Evolutionary conservation across 495 filamentous ascomycete genomes (phyloP), one percentile per base, ranked within the genome.

Genomic region (Penicillium chermesinum): DNA sequence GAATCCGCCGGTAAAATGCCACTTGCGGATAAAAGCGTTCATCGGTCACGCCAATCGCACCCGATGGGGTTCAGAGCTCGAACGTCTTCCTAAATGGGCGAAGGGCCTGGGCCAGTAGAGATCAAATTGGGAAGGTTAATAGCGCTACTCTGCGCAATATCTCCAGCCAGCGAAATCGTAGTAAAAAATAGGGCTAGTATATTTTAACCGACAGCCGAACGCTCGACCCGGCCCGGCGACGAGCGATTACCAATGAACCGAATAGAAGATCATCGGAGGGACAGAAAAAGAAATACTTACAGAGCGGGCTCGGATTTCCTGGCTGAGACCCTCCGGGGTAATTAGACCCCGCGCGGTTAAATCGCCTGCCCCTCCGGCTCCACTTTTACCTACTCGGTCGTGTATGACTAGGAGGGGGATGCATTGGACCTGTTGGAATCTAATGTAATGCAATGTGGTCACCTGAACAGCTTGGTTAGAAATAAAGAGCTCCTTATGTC

Each of bases 161-260:
- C n/a, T n/a, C n/a, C n/a, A n/a, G n/a, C n/a, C n/a, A n/a, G n/a
- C n/a, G n/a, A n/a, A n/a, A n/a, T n/a, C n/a, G n/a, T n/a, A n/a
- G n/a, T n/a, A n/a, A n/a, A n/a, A n/a, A n/a, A n/a, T n/a, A n/a
- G n/a, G n/a, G 22, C 2, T 7, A 7, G 39, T 32, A 15, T 37
- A 41, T 45, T 52, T 62, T 62, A 62, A 59, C 59, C 59, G 59
- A 62, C 21, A 50, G 55, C 54, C 54, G 58, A 61, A 25, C 9
- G 36, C 14, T 21, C 38, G 48, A 52, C 35, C 53, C 51, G 54
- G 58, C 21, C 51, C 54, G 50, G 41, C n/a, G n/a, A n/a, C n/a
- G n/a, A n/a, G n/a, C n/a, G n/a, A n/a, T n/a, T n/a, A n/a, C 18
- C 21, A 25, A 21, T 21, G 7, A 41, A 15, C 39, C 17, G n/a